Evolutionary conservation across 2,329 filamentous ascomycete species (phyloP), one percentile per base, ranked within the genome.

Genomic region (Cercospora sesami): DNA sequence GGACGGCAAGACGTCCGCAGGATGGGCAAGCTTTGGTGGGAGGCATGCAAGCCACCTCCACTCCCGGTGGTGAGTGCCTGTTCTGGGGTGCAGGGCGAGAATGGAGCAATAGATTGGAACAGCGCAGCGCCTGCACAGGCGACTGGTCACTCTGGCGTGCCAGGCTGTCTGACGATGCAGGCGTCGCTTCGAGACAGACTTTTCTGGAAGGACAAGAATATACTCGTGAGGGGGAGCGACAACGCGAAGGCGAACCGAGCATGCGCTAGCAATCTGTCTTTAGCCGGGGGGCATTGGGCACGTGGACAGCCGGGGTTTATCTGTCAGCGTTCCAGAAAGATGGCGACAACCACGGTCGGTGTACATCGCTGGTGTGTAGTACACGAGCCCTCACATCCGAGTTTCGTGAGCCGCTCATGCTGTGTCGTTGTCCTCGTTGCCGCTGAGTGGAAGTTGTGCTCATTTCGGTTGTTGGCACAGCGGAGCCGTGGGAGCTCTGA

Each of bases 191-290:
- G 53, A n/a, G 58, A 64, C 57, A 57, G 28, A 45, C 59, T 66
- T 53, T 63, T 68, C 64, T 71, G 64, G 66, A 71, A 71, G 61
- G 16, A 67, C 66, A 45, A 64, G 26, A 58, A 58, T 31, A 59
- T 33, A 31, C 28, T 31, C 1, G 31, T 59, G 62, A 59, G 51
- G 62, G 62, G 62, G 51, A 60, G 16, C 39, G 31, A 55, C 21
- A 57, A 33, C 16, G 23, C 36, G 58, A 23, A n/a, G 45, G 51
- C 55, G 45, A 60, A 53, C n/a, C 51, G 18, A 58, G 51, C 28
- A 33, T 26, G 45, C 48, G 48, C 61, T 63, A 63, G 61, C 42
- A 57, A 42, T 39, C 26, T 48, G 63, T 42, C 9, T 66, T 62
- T 66, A 66, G 31, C 64, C 64, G 59, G 48, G 42, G 42, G 45